Percentiles rank a stretch among this genome's conserved stretches.
Evolutionary conservation across 2,329 filamentous ascomycete genomes (phyloP).

Genomic region (Lachnellula subtilissima): DNA sequence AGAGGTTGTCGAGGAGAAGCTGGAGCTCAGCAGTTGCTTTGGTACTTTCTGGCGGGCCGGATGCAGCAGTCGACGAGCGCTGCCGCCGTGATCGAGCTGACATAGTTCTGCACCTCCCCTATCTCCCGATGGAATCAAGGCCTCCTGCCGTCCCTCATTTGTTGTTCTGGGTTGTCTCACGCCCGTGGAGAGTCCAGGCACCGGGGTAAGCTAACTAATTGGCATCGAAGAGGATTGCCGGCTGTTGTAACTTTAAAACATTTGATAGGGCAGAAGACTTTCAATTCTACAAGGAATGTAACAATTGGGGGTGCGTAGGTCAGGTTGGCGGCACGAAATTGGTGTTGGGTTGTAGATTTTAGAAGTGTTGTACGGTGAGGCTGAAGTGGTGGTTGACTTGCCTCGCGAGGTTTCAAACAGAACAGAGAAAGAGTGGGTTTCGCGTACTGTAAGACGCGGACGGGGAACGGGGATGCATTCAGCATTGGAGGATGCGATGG

Average conservation of each 20-base stretch:
- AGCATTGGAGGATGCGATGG: not conserved
- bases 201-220: slow-evolving; percentile 5
- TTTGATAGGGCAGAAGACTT: not conserved
- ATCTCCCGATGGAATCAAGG: slow-evolving; percentile 21
- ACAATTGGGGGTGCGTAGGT: not conserved
- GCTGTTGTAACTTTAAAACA: not conserved
- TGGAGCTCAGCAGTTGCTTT: slow-evolving; percentile 58
- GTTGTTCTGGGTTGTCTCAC: slow-evolving; percentile 8
- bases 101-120: slow-evolving; percentile 40
- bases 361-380: slow-evolving; percentile 11
- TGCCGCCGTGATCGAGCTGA: slow-evolving; percentile 51
- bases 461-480: not conserved
- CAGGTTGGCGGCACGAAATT: slow-evolving; percentile 1
- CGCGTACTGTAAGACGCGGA: not conserved
- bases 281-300: not conserved
- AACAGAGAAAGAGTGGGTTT: not conserved
- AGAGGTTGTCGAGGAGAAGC: slow-evolving; percentile 44
- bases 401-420: slow-evolving; percentile 13
- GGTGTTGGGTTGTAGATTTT: not conserved
- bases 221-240: slow-evolving; percentile 17
- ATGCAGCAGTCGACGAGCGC: slow-evolving; percentile 60
- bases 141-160: slow-evolving; percentile 23
- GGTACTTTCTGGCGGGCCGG: slow-evolving; percentile 49
- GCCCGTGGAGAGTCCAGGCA: slow-evolving; percentile 22
- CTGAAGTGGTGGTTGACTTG: slow-evolving; percentile 13